phyloP scores from a whole-genome alignment of 495 filamentous ascomycete genomes.

The Aspergillus wentii region DNA sequence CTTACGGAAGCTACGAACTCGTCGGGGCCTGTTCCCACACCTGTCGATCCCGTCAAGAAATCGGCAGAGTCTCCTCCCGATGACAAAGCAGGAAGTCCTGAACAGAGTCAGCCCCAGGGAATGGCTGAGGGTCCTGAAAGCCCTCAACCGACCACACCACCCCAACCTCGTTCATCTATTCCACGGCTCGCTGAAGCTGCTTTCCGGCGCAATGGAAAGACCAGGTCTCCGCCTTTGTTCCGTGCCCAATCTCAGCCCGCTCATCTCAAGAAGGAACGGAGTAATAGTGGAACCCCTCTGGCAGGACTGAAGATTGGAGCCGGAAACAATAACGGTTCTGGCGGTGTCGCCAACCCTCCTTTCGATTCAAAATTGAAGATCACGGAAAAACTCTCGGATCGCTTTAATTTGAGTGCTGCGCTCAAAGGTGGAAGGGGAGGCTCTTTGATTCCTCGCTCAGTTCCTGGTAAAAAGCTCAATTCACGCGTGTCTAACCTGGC shows the following conservation, averaged over 20 bases:
- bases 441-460: slow-evolving; percentile 86
- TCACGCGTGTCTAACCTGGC: slow-evolving; percentile 82
- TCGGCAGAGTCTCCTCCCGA: background rate
- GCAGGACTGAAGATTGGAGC: slow-evolving; percentile 20
- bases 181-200: slow-evolving; percentile 45
- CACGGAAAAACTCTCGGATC: slow-evolving; percentile 60
- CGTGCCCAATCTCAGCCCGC: slow-evolving; percentile 70
- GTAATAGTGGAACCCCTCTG: slow-evolving; percentile 11
- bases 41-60: slow-evolving; percentile 5
- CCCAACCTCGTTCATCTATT: slow-evolving; percentile 40
- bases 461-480: slow-evolving; percentile 59
- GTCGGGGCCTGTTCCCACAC: slow-evolving; percentile 9
- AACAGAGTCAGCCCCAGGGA: slow-evolving; percentile 1
- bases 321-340: slow-evolving; percentile 13
- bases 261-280: slow-evolving; percentile 28
- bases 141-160: slow-evolving; percentile 18
- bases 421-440: slow-evolving; percentile 59
- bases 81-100: slow-evolving; percentile 1
- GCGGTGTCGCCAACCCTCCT: slow-evolving; percentile 15
- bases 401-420: slow-evolving; percentile 53
- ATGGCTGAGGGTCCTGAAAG: background rate
- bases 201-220: slow-evolving; percentile 29
- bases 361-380: slow-evolving; percentile 28
- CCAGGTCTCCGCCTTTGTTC: slow-evolving; percentile 59
- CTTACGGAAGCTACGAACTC: slow-evolving; percentile 7